phyloP scores from a whole-genome alignment of 106 monocot species.

The Apostasia ramifera region DNA sequence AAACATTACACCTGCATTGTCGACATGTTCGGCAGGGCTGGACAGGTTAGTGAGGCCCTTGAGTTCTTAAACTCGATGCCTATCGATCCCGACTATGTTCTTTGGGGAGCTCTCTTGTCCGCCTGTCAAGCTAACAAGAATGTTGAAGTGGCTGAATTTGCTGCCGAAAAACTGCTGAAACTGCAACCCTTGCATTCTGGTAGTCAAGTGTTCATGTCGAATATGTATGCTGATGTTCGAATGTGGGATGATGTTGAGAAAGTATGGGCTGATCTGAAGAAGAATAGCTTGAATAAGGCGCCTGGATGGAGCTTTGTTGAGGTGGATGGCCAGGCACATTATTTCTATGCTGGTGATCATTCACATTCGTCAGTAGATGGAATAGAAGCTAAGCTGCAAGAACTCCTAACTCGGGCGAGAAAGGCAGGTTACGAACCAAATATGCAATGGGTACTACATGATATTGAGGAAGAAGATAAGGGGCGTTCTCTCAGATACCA shows the following conservation, averaged over 20 bases:
- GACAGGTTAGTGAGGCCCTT: constrained; percentile 24
- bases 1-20: constrained; percentile 40
- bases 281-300: constrained; percentile 11
- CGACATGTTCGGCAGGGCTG: constrained; percentile 33
- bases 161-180: constrained; percentile 30
- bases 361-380: constrained; percentile 15
- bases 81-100: constrained; percentile 32
- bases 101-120: constrained; percentile 51
- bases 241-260: constrained; percentile 32
- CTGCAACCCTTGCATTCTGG: constrained; percentile 30
- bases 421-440: constrained; percentile 29
- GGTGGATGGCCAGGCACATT: constrained; percentile 13
- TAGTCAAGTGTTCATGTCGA: constrained; percentile 36
- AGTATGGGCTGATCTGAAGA: constrained; percentile 27
- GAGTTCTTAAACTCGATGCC: constrained; percentile 27
- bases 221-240: constrained; percentile 30
- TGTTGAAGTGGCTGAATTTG: constrained; percentile 26
- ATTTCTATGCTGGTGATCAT: constrained; percentile 27
- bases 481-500: constrained; percentile 42
- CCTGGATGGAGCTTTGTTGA: constrained; percentile 49
- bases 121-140: constrained; percentile 36
- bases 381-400: constrained; percentile 41
- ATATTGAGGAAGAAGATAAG: constrained; percentile 61
- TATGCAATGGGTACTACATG: constrained; percentile 51
- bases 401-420: constrained; percentile 24